These are phyloP conservation scores for Panicum hallii DNA, from an alignment of 202 grass and related monocot genomes.

Conservation along the genomic window DNA sequence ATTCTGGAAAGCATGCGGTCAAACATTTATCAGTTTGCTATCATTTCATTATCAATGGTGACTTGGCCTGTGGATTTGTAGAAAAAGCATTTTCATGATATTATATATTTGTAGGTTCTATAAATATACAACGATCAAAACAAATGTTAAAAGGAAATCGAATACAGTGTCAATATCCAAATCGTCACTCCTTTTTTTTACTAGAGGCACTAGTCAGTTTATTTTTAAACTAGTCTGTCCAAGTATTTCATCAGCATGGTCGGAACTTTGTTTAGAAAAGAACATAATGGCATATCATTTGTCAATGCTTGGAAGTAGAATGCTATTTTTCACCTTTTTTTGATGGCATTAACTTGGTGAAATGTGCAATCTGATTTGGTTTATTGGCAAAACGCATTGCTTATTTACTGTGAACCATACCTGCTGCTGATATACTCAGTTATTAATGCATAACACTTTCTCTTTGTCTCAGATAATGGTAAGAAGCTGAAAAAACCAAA, in stretches of 20 bases:
- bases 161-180: background rate
- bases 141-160: background rate
- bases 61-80: background rate
- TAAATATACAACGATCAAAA: background rate
- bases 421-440: constrained; percentile 22
- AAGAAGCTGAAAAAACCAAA: constrained; percentile 86
- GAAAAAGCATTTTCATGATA: background rate
- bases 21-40: background rate
- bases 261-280: background rate
- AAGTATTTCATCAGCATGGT: background rate
- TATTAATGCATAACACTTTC: constrained; percentile 19
- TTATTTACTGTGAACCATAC: background rate
- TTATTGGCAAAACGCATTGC: constrained; percentile 9
- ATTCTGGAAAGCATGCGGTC: background rate
- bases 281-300: background rate
- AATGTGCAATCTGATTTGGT: constrained; percentile 12
- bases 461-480: constrained; percentile 62
- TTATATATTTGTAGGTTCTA: background rate
- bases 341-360: background rate
- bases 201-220: background rate
- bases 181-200: background rate
- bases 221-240: background rate
- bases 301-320: constrained; percentile 6
- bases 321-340: background rate
- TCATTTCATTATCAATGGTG: background rate